Evolutionary conservation across 2,329 filamentous ascomycete genomes (phyloP), one percentile per base, ranked within the genome.

Genomic region (Phaeosphaeria sp.): DNA sequence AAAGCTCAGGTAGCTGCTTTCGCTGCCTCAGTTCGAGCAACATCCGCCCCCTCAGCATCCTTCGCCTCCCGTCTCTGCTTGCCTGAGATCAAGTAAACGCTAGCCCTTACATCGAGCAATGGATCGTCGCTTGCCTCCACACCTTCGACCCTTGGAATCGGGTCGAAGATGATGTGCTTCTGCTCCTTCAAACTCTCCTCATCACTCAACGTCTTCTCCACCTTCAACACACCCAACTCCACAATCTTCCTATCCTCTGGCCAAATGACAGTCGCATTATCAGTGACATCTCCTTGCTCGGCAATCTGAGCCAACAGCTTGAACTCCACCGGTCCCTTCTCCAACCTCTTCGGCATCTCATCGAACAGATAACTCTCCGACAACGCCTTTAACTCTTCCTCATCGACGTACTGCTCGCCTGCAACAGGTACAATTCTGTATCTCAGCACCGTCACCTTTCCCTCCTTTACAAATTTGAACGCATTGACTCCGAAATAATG

Each of bases 101-200:
- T 82, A 10, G 85, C 84, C 44, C 85, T 77, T 52, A 86, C 77
- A 44, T 87, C 83, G 59, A 87, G 64, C 60, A 88, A 67, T 41
- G 85, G 85, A 77, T 88, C 85, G 20, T 74, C 82, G 58, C 80
- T 83, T 4, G 79, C 61, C 66, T 84, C 83, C 21, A 87, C 73
- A 0, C 85, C 85, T 20, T 82, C 72, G 1, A 87, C 79, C 52
- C 84, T 76, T 5, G 85, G 84, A 50, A 87, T 79, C 1, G 85
- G 85, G 74, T 88, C 85, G 61, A 85, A 87, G 60, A 87, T 87
- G 42, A 84, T 75, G 30, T 76, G 73, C 74, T 85, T 83, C 74
- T 84, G 80, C 74, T 81, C 72, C 54, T 73, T 74, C 56, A 69
- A 67, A 49, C 75, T 78, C 52, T 81, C 77, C 39, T 78, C 74